Evolutionary conservation across 2,329 filamentous ascomycete species (phyloP).

Genomic region (Neurospora sp.): DNA sequence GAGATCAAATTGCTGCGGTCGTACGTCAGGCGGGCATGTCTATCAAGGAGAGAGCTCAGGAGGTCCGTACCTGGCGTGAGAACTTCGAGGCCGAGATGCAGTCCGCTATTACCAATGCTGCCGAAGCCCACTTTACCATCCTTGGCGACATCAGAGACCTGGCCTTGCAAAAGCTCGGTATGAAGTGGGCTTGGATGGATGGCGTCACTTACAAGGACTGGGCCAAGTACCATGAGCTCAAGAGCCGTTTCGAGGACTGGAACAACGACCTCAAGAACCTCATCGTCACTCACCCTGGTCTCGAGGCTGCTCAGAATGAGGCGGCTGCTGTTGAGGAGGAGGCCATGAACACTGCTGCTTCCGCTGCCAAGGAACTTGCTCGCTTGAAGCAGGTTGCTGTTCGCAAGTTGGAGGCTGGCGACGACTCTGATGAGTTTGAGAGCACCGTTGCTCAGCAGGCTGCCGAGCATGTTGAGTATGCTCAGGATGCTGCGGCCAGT

Average conservation of each 20-base stretch:
- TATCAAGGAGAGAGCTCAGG: slow-evolving; percentile 69
- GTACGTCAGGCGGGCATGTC: slow-evolving; percentile 59
- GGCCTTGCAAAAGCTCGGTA: slow-evolving; percentile 82
- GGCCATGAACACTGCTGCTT: slow-evolving; percentile 70
- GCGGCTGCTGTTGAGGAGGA: slow-evolving; percentile 52
- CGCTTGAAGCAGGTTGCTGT: slow-evolving; percentile 72
- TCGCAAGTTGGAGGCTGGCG: slow-evolving; percentile 71
- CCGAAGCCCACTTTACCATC: slow-evolving; percentile 73
- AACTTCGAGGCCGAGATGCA: slow-evolving; percentile 61
- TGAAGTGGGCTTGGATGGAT: slow-evolving; percentile 93
- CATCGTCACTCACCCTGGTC: slow-evolving; percentile 61
- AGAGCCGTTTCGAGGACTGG: slow-evolving; percentile 75
- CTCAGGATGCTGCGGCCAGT: slow-evolving; percentile 14
- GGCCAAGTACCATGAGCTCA: slow-evolving; percentile 86
- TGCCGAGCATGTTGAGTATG: slow-evolving; percentile 19
- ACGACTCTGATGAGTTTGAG: slow-evolving; percentile 70
- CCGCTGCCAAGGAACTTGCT: slow-evolving; percentile 68
- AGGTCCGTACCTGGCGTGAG: slow-evolving; percentile 66
- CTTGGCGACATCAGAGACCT: slow-evolving; percentile 75
- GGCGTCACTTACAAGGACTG: slow-evolving; percentile 95
- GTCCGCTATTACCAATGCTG: slow-evolving; percentile 57
- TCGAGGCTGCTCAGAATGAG: slow-evolving; percentile 58
- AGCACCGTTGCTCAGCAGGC: slow-evolving; percentile 50
- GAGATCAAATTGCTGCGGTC: slow-evolving; percentile 33
- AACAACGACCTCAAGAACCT: slow-evolving; percentile 69